Evolutionary conservation across 2,329 filamentous ascomycete genomes (phyloP).

Genomic region (Chaetomium globosum): DNA sequence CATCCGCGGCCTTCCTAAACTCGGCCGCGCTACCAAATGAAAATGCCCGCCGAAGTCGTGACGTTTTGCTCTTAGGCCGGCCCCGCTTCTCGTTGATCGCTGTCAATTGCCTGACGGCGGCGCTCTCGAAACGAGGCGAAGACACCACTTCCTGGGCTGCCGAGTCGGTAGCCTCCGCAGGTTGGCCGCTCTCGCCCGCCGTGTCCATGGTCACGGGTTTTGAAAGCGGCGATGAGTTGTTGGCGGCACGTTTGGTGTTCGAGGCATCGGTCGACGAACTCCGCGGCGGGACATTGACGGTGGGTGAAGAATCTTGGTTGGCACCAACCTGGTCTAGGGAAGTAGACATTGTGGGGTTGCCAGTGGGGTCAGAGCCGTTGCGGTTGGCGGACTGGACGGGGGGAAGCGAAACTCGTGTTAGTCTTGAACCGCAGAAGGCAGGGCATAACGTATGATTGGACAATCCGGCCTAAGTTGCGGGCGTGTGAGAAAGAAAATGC

Average conservation of each 20-base stretch:
- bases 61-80: slow-evolving; percentile 81
- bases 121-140: slow-evolving; percentile 55
- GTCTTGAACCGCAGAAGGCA: slow-evolving; percentile 41
- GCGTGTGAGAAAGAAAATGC: slow-evolving; percentile 24
- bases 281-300: slow-evolving; percentile 62
- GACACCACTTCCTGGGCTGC: slow-evolving; percentile 39
- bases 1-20: slow-evolving; percentile 72
- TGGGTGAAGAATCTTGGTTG: slow-evolving; percentile 58
- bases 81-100: slow-evolving; percentile 83
- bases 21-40: slow-evolving; percentile 96
- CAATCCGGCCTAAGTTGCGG: slow-evolving; percentile 38
- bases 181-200: slow-evolving; percentile 46
- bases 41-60: slow-evolving; percentile 83
- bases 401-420: slow-evolving; percentile 50
- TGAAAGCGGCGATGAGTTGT: slow-evolving; percentile 73
- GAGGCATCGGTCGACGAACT: slow-evolving; percentile 66
- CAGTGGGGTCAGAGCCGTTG: slow-evolving; percentile 55
- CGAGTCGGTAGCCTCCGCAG: slow-evolving; percentile 37
- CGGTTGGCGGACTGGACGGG: slow-evolving; percentile 61
- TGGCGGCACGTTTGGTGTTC: slow-evolving; percentile 60
- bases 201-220: slow-evolving; percentile 67
- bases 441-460: slow-evolving; percentile 48
- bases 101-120: slow-evolving; percentile 80
- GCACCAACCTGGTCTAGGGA: slow-evolving; percentile 51
- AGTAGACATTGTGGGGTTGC: slow-evolving; percentile 54